Evolutionary conservation across 177 flowering plant species (phyloP).

Genomic region (Telopea speciosissima): DNA sequence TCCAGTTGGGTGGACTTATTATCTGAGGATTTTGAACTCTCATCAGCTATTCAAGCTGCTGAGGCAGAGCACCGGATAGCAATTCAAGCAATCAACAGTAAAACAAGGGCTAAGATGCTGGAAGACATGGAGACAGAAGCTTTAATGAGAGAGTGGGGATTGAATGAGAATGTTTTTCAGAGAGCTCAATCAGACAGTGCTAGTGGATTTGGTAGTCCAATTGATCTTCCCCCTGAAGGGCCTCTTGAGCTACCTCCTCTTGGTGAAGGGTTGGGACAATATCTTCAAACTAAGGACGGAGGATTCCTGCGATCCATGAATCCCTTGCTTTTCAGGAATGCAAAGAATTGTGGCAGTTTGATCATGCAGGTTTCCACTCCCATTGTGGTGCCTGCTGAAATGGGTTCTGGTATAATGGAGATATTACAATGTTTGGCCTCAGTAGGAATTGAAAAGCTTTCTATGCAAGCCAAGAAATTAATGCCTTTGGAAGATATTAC

Average conservation of each 20-base stretch:
- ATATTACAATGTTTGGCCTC: slow-evolving; percentile 76
- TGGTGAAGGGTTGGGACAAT: slow-evolving; percentile 81
- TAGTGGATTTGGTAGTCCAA: slow-evolving; percentile 73
- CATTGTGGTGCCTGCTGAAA: slow-evolving; percentile 70
- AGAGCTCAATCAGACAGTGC: slow-evolving; percentile 47
- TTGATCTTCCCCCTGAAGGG: slow-evolving; percentile 46
- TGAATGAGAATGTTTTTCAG: slow-evolving; percentile 76
- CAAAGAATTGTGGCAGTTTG: slow-evolving; percentile 62
- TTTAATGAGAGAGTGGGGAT: slow-evolving; percentile 91
- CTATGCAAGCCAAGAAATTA: slow-evolving; percentile 77
- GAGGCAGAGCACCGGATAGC: slow-evolving; percentile 22
- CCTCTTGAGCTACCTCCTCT: slow-evolving; percentile 67
- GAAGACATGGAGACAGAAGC: slow-evolving; percentile 80
- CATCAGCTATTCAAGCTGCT: slow-evolving; percentile 25
- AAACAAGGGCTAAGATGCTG: slow-evolving; percentile 31
- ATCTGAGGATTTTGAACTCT: slow-evolving; percentile 37
- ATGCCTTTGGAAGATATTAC: slow-evolving; percentile 96
- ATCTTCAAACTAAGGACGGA: slow-evolving; percentile 72
- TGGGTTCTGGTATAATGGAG: slow-evolving; percentile 81
- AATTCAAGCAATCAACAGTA: slow-evolving; percentile 14
- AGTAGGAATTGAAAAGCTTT: slow-evolving; percentile 85
- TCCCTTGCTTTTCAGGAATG: slow-evolving; percentile 57
- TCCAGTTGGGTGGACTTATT: slow-evolving; percentile 4
- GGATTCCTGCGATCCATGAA: slow-evolving; percentile 91
- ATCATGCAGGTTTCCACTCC: slow-evolving; percentile 76